These are phyloP conservation scores for Mucor saturninus DNA, from an alignment of 371 early-diverging fungal species.

Conservation along the genomic window DNA sequence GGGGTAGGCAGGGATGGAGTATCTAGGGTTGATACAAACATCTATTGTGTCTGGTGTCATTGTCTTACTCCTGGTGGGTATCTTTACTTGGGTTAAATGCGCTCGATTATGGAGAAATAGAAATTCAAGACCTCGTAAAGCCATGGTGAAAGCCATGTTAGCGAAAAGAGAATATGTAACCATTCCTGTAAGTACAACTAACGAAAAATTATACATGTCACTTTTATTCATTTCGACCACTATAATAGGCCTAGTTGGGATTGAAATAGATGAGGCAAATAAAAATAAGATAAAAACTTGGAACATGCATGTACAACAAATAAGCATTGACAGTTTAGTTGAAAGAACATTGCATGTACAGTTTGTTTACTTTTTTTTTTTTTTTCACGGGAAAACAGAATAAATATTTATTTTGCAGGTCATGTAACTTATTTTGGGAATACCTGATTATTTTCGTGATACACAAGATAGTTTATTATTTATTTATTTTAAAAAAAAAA, in stretches of 20 bases:
- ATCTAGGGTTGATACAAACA: constrained; percentile 35
- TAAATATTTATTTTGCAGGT: too few relatives aligned
- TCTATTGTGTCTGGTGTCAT: constrained; percentile 46
- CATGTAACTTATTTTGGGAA: too few relatives aligned
- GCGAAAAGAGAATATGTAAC: constrained; percentile 47
- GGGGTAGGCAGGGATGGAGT: constrained; percentile 3
- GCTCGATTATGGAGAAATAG: constrained; percentile 42
- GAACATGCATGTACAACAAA: too few relatives aligned
- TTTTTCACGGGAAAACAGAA: too few relatives aligned
- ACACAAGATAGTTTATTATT: too few relatives aligned
- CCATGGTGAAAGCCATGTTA: constrained; percentile 38
- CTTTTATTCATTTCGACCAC: neutral
- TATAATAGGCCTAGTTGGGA: too few relatives aligned
- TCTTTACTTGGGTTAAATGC: constrained; percentile 51
- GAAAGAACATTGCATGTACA: too few relatives aligned
- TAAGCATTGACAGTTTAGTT: too few relatives aligned
- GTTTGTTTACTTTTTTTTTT: too few relatives aligned
- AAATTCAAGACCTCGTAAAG: constrained; percentile 37
- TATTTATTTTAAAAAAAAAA: neutral
- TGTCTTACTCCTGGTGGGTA: constrained; percentile 37
- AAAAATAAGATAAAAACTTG: too few relatives aligned
- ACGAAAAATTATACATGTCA: neutral
- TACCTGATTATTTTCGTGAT: too few relatives aligned
- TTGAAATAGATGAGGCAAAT: too few relatives aligned
- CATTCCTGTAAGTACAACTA: constrained; percentile 38